phyloP scores from a whole-genome alignment of 768 basidiomycete species.

The Guyanaporus albipodus region DNA sequence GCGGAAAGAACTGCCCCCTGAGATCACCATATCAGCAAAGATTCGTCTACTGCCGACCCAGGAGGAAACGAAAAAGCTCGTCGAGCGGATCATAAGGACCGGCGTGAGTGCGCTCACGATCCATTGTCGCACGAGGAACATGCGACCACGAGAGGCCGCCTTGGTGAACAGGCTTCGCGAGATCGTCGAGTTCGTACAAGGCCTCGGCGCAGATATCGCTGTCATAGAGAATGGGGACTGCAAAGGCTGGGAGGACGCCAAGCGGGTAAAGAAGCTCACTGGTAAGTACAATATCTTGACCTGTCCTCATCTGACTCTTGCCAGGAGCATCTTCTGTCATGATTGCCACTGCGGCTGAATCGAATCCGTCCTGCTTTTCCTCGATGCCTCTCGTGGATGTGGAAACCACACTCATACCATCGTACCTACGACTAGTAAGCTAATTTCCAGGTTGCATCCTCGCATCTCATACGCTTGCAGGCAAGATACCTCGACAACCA shows the following conservation, averaged over 20 bases:
- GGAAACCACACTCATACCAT: slow-evolving; percentile 62
- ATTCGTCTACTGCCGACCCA: slow-evolving; percentile 85
- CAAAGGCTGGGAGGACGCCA: slow-evolving; percentile 70
- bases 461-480: slow-evolving; percentile 35
- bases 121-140: slow-evolving; percentile 90
- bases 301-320: background rate
- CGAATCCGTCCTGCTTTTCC: slow-evolving; percentile 88
- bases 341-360: slow-evolving; percentile 94
- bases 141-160: slow-evolving; percentile 81
- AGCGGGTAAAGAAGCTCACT: slow-evolving; percentile 67
- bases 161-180: slow-evolving; percentile 73
- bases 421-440: slow-evolving; percentile 69
- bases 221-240: slow-evolving; percentile 96
- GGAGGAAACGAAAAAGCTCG: slow-evolving; percentile 86
- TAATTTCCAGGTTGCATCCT: background rate
- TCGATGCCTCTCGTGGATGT: slow-evolving; percentile 63
- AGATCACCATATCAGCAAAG: slow-evolving; percentile 90
- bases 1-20: slow-evolving; percentile 63
- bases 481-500: slow-evolving; percentile 72
- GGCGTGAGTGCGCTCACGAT: slow-evolving; percentile 89
- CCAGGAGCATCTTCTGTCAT: slow-evolving; percentile 86
- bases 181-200: slow-evolving; percentile 81
- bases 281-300: slow-evolving; percentile 40
- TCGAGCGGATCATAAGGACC: slow-evolving; percentile 80
- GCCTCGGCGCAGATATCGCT: slow-evolving; percentile 72